Percentiles rank a stretch among this genome's conserved stretches.
Evolutionary conservation across 2,329 filamentous ascomycete genomes (phyloP).

Genomic region (Sclerotinia glacialis): DNA sequence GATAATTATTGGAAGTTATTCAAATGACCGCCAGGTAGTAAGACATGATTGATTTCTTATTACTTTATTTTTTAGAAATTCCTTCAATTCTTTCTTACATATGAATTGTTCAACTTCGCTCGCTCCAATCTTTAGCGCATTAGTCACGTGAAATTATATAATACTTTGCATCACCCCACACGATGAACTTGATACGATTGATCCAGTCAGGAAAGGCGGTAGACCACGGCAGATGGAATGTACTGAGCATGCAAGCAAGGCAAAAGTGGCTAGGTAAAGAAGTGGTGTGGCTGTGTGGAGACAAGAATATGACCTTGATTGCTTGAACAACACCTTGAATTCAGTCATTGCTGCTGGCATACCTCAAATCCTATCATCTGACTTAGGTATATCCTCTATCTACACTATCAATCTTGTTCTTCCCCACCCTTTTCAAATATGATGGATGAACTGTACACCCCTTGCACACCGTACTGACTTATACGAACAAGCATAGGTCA

Average conservation of each 20-base stretch:
- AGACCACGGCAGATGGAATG: slow-evolving; percentile 2
- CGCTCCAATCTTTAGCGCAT: not conserved
- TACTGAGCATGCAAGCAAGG: not conserved
- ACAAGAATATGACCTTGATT: slow-evolving; percentile 6
- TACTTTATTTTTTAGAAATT: not conserved
- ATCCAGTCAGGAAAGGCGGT: not conserved
- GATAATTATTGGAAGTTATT: slow-evolving; percentile 10
- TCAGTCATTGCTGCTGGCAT: slow-evolving; percentile 16
- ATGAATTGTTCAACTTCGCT: not conserved
- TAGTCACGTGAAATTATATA: not conserved
- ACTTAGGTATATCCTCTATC: slow-evolving; percentile 15
- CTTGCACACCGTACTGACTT: not conserved
- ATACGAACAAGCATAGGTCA: slow-evolving; percentile 31
- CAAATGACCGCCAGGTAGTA: slow-evolving; percentile 14
- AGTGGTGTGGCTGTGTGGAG: slow-evolving; percentile 1
- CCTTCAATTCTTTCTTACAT: not conserved
- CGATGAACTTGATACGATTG: not conserved
- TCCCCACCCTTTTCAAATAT: slow-evolving; percentile 5
- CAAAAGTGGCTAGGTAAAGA: not conserved
- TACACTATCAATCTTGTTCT: not conserved
- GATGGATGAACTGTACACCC: slow-evolving; percentile 16
- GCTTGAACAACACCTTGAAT: not conserved
- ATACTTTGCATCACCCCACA: not conserved
- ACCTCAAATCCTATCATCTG: slow-evolving; percentile 20
- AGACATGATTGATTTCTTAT: slow-evolving; percentile 17